These are phyloP conservation scores for Naematelia encephala DNA, from an alignment of 768 basidiomycete genomes.

Conservation along the genomic window DNA sequence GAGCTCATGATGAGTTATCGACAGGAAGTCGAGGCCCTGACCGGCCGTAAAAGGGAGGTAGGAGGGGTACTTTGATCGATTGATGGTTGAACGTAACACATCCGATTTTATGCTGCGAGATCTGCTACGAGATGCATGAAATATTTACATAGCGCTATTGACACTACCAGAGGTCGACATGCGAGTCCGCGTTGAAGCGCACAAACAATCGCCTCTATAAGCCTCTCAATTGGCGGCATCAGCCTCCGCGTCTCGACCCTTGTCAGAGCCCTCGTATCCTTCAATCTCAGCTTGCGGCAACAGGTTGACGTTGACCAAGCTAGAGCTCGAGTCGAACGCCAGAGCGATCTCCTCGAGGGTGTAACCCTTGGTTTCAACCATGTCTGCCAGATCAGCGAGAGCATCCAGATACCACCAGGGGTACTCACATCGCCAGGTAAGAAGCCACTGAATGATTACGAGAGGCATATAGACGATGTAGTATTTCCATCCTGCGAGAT, in stretches of 20 bases:
- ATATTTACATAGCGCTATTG: too few relatives aligned
- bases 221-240: background rate
- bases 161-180: too few relatives aligned
- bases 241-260: background rate
- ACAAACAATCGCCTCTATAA: too few relatives aligned
- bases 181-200: too few relatives aligned
- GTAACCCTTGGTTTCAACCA: slow-evolving; percentile 44
- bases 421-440: slow-evolving; percentile 33
- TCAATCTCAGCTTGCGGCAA: background rate
- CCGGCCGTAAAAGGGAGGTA: too few relatives aligned
- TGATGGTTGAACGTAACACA: too few relatives aligned
- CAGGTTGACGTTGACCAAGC: background rate
- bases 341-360: slow-evolving; percentile 44
- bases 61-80: too few relatives aligned
- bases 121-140: too few relatives aligned
- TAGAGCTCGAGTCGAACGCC: background rate
- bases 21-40: too few relatives aligned
- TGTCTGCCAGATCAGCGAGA: slow-evolving; percentile 19
- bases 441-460: slow-evolving; percentile 48
- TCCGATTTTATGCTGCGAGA: too few relatives aligned
- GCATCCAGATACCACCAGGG: background rate
- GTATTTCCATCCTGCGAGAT: slow-evolving; percentile 44
- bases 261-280: background rate
- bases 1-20: too few relatives aligned
- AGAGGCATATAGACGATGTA: slow-evolving; percentile 51